phyloP scores from a whole-genome alignment of 768 basidiomycete species.

The Coprinopsis marcescibilis region DNA sequence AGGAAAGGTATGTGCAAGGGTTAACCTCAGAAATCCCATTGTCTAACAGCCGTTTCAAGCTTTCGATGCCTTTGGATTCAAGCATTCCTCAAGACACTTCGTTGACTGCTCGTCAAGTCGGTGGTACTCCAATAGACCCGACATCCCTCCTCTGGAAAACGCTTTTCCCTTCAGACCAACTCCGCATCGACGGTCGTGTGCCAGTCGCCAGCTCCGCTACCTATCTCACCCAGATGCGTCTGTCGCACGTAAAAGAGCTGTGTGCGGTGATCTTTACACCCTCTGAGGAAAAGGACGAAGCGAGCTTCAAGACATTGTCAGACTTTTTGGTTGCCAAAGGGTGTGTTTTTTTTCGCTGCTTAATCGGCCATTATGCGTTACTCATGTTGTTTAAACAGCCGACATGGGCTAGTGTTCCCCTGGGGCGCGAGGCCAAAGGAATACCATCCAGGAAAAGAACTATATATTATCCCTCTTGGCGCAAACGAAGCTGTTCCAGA shows the following conservation, averaged over 20 bases:
- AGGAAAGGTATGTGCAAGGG: constrained; percentile 52
- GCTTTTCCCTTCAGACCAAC: constrained; percentile 63
- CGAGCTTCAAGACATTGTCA: constrained; percentile 54
- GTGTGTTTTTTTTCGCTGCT: constrained; percentile 30
- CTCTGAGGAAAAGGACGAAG: constrained; percentile 32
- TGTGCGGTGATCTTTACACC: constrained; percentile 73
- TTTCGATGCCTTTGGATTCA: constrained; percentile 77
- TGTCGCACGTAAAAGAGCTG: constrained; percentile 75
- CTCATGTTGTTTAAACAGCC: constrained; percentile 37
- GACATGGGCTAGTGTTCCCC: constrained; percentile 81
- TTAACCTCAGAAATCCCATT: background rate
- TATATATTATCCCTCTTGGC: constrained; percentile 78
- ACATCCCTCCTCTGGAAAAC: constrained; percentile 67
- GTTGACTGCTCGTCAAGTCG: constrained; percentile 73
- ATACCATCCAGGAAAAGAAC: constrained; percentile 71
- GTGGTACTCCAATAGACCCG: constrained; percentile 55
- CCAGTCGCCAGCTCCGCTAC: constrained; percentile 68
- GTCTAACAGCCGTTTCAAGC: constrained; percentile 33
- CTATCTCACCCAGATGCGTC: constrained; percentile 71
- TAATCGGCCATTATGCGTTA: background rate
- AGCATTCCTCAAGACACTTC: constrained; percentile 59
- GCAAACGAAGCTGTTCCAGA: constrained; percentile 70
- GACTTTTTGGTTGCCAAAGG: constrained; percentile 68
- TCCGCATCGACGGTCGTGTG: constrained; percentile 83
- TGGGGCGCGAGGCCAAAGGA: constrained; percentile 78